Percentiles rank a stretch among this genome's conserved stretches.
Conservation (phyloP, 495 filamentous ascomycete species). For the Trichoderma reesei region DNA sequence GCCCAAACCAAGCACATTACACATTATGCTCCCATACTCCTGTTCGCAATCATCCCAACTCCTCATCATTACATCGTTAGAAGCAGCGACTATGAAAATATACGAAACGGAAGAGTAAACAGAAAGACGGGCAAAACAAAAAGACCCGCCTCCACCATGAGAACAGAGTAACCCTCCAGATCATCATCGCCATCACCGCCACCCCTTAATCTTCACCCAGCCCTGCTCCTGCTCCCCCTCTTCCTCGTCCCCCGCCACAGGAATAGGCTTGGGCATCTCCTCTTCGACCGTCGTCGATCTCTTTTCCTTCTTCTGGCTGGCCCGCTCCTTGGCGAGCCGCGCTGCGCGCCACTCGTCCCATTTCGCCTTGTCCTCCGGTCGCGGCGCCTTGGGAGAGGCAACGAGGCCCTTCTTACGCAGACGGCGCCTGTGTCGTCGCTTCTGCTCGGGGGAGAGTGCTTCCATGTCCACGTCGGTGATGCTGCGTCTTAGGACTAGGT, state of each 20-base stretch:
- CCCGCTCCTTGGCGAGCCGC: slow-evolving; percentile 23
- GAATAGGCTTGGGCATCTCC: not conserved
- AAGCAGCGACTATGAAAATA: not conserved
- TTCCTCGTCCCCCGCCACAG: not conserved
- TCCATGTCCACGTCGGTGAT: slow-evolving; percentile 25
- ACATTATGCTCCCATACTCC: not conserved
- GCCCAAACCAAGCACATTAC: too few species aligned
- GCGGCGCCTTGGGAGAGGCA: slow-evolving; percentile 10
- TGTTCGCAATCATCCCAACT: not conserved
- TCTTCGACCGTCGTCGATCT: not conserved
- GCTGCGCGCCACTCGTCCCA: slow-evolving; percentile 26
- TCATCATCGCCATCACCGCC: not conserved
- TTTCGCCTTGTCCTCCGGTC: slow-evolving; percentile 23
- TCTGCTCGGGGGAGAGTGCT: slow-evolving; percentile 21
- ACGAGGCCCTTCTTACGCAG: slow-evolving; percentile 30
- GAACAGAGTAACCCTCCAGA: not conserved
- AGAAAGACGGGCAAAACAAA: not conserved
- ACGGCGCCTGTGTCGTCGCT: slow-evolving; percentile 29
- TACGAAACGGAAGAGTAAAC: not conserved
- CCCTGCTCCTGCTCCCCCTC: not conserved
- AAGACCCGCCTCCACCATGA: too few species aligned
- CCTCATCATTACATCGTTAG: not conserved
- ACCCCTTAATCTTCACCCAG: not conserved
- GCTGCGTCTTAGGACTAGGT: slow-evolving; percentile 30
- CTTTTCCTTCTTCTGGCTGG: slow-evolving; percentile 19